A percentile compares a stretch with the other conserved stretches of the same genome.
These are phyloP conservation scores for Paspalum notatum DNA, from an alignment of 176 grass and related monocot species.

Conservation along the genomic window DNA sequence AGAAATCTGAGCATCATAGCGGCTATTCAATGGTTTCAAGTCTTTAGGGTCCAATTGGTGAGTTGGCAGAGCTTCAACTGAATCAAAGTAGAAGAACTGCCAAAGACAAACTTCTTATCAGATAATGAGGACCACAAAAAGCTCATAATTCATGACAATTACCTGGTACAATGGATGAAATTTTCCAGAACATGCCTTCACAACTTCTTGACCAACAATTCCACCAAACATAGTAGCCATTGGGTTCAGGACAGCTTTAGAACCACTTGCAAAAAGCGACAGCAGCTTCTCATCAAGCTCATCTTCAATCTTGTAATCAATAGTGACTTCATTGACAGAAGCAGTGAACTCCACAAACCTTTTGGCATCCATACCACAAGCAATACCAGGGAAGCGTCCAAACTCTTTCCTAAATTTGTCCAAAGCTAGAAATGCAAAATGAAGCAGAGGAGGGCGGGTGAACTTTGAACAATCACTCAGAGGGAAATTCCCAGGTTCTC, in stretches of 20 bases:
- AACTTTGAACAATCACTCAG: slow-evolving; percentile 69
- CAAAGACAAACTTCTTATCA: slow-evolving; percentile 31
- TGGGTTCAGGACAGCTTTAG: slow-evolving; percentile 75
- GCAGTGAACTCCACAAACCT: slow-evolving; percentile 55
- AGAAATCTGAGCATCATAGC: slow-evolving; percentile 85
- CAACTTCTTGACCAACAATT: slow-evolving; percentile 77
- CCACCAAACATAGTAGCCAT: slow-evolving; percentile 91
- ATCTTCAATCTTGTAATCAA: slow-evolving; percentile 49
- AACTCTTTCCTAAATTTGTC: slow-evolving; percentile 71
- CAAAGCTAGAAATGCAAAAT: slow-evolving; percentile 75
- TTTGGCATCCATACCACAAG: slow-evolving; percentile 60
- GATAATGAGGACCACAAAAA: slow-evolving; percentile 20
- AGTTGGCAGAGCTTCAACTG: slow-evolving; percentile 68
- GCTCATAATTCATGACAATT: slow-evolving; percentile 19
- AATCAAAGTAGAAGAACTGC: slow-evolving; percentile 89
- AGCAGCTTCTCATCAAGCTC: slow-evolving; percentile 65
- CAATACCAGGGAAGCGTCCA: slow-evolving; percentile 60
- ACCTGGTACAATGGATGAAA: slow-evolving; percentile 80
- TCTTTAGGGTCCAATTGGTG: slow-evolving; percentile 65
- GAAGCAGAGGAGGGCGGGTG: slow-evolving; percentile 59
- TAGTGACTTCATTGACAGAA: slow-evolving; percentile 58
- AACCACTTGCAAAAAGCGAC: slow-evolving; percentile 67
- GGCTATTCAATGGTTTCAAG: slow-evolving; percentile 66
- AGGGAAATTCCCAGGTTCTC: slow-evolving; percentile 74
- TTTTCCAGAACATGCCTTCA: slow-evolving; percentile 82